Percentiles rank a stretch among this genome's conserved stretches.
These are phyloP conservation scores for Cyclotella choctawhatcheeana DNA, from an alignment of 108 stramenopile genomes.

Conservation along the genomic window DNA sequence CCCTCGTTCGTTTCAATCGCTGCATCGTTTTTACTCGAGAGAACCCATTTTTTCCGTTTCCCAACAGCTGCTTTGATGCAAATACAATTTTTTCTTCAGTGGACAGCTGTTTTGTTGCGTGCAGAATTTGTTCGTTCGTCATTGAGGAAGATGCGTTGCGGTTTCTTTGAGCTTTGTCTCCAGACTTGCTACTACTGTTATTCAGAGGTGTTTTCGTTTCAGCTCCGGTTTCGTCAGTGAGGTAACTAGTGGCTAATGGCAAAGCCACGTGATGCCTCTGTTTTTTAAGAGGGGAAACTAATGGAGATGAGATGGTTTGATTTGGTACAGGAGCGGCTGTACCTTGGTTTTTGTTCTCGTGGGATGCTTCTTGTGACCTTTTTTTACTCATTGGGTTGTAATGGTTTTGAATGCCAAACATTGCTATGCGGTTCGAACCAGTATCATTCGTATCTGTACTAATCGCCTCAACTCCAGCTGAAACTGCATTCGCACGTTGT, in stretches of 20 bases:
- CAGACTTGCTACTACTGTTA: slow-evolving; percentile 2
- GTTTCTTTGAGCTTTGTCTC: not conserved
- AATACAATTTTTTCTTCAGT: slow-evolving; percentile 62
- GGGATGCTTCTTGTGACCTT: not conserved
- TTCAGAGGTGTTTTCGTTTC: too few relatives aligned
- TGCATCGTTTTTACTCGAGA: slow-evolving; percentile 70
- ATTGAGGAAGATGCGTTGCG: slow-evolving; percentile 23
- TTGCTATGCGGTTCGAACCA: not conserved
- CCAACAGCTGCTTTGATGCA: slow-evolving; percentile 65
- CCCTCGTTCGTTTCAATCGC: slow-evolving; percentile 78
- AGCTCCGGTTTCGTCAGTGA: too few relatives aligned
- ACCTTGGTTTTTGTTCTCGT: not conserved
- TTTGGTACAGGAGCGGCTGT: not conserved
- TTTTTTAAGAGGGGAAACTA: too few relatives aligned
- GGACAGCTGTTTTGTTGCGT: slow-evolving; percentile 52
- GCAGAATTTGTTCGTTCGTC: slow-evolving; percentile 30
- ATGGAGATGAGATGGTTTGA: too few relatives aligned
- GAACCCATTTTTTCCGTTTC: slow-evolving; percentile 80
- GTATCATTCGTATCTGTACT: not conserved
- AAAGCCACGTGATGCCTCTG: too few relatives aligned
- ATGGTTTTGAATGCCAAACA: not conserved
- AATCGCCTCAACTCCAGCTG: too few relatives aligned
- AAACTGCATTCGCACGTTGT: not conserved
- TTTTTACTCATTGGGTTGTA: slow-evolving; percentile 10
- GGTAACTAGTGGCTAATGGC: too few relatives aligned